These are phyloP conservation scores for Fusarium scirpi DNA, from an alignment of 2,329 filamentous ascomycete species.

Conservation along the genomic window DNA sequence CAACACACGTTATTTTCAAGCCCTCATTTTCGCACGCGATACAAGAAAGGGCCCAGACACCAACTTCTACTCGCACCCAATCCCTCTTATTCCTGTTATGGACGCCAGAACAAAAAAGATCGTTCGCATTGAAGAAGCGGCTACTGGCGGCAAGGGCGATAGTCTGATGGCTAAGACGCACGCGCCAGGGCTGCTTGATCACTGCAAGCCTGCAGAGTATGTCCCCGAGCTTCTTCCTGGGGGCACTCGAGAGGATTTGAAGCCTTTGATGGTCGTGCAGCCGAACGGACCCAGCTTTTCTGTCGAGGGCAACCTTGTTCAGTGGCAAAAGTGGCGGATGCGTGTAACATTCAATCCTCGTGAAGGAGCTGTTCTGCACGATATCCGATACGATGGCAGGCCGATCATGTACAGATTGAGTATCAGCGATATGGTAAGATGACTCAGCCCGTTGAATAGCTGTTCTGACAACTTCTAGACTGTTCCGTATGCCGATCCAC, in stretches of 20 bases:
- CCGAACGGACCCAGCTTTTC: constrained; percentile 55
- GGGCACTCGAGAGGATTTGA: constrained; percentile 63
- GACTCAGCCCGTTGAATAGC: rapidly evolving
- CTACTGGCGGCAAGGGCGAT: constrained; percentile 51
- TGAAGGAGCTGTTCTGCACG: constrained; percentile 76
- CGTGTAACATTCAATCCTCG: constrained; percentile 76
- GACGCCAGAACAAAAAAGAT: constrained; percentile 49
- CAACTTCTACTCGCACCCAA: constrained; percentile 68
- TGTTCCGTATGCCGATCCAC: constrained; percentile 74
- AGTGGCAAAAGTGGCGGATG: constrained; percentile 77
- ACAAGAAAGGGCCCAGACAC: constrained; percentile 55
- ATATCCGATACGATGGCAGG: constrained; percentile 74
- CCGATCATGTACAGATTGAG: constrained; percentile 75
- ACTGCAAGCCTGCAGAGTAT: constrained; percentile 54
- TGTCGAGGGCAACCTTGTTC: constrained; percentile 59
- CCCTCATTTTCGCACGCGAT: constrained; percentile 50
- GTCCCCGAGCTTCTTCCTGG: constrained; percentile 56
- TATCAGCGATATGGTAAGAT: constrained; percentile 73
- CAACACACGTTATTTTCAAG: constrained; percentile 51
- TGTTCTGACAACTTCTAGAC: constrained; percentile 32
- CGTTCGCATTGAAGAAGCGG: constrained; percentile 51
- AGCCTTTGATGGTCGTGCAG: constrained; percentile 65
- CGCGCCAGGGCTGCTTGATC: constrained; percentile 43
- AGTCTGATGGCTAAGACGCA: constrained; percentile 36
- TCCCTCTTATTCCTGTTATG: constrained; percentile 61